Conservation (phyloP, 116 monocot species). For the Phalaenopsis hybrid region DNA sequence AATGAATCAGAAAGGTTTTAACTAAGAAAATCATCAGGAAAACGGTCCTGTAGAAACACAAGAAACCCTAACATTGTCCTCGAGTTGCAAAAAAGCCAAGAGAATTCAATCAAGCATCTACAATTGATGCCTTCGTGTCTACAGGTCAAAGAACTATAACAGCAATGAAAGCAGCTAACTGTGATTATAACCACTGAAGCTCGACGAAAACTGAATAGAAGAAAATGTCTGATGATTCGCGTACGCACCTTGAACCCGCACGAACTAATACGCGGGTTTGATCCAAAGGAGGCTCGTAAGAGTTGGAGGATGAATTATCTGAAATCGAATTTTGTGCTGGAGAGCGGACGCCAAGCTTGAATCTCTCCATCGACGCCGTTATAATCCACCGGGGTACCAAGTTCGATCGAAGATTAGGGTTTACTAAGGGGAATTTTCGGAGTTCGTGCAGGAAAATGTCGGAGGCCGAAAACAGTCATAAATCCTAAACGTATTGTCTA, state of each 20-base stretch:
- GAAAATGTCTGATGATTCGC: not conserved
- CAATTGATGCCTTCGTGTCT: not conserved
- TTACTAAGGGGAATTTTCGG: too few species aligned
- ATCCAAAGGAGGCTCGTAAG: not conserved
- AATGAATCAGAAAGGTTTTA: too few species aligned
- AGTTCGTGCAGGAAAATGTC: too few species aligned
- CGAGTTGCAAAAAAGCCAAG: not conserved
- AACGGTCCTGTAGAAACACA: too few species aligned
- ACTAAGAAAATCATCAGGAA: too few species aligned
- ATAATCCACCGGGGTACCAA: not conserved
- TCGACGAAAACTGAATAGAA: not conserved
- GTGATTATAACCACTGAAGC: not conserved
- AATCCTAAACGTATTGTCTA: too few species aligned
- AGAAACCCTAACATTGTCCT: too few species aligned
- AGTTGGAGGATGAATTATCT: not conserved
- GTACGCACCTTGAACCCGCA: not conserved
- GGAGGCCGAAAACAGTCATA: too few species aligned
- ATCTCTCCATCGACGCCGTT: not conserved
- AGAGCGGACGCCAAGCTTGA: not conserved
- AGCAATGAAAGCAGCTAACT: not conserved
- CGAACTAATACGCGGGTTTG: slow-evolving; percentile 1
- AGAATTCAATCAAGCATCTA: not conserved
- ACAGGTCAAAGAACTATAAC: not conserved
- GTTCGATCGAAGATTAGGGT: not conserved
- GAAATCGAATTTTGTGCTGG: not conserved